Evolutionary conservation across 2,329 filamentous ascomycete species (phyloP).

Genomic region (Fusarium compactum): DNA sequence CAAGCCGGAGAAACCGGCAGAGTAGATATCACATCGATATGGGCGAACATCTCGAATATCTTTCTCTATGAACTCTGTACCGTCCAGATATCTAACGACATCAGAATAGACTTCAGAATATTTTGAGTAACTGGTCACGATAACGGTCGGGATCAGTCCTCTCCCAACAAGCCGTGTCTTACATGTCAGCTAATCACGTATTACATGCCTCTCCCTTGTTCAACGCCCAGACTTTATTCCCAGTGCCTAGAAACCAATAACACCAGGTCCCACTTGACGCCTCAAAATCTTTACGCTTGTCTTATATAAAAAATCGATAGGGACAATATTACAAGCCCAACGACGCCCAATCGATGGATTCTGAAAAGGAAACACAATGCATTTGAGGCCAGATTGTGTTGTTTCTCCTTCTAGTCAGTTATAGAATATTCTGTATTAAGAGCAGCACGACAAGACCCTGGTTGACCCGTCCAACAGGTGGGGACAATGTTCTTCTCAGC

Average conservation of each 20-base stretch:
- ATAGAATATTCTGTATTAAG: neutral
- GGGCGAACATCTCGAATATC: neutral
- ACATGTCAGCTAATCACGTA: constrained; percentile 16
- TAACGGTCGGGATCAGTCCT: constrained; percentile 13
- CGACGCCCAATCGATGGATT: neutral
- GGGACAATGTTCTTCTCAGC: neutral
- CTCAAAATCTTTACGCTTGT: constrained; percentile 10
- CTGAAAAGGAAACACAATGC: neutral
- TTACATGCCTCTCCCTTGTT: constrained; percentile 31
- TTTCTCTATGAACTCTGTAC: neutral
- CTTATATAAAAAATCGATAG: constrained; percentile 4
- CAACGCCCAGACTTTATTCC: constrained; percentile 20
- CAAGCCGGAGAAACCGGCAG: constrained; percentile 38
- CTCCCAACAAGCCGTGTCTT: constrained; percentile 18
- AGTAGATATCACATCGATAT: neutral
- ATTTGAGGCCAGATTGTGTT: neutral
- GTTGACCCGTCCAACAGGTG: constrained; percentile 3
- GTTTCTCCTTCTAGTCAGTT: neutral
- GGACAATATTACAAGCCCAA: constrained; percentile 1
- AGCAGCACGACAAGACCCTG: constrained; percentile 13
- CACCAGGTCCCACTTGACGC: constrained; percentile 21
- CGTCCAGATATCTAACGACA: neutral
- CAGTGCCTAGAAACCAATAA: neutral
- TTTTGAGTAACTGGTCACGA: neutral
- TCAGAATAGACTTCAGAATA: rapidly evolving